Percentiles rank a stretch among this genome's conserved stretches.
Evolutionary conservation across 106 monocot species (phyloP).

Genomic region (Dendrobium catenatum): DNA sequence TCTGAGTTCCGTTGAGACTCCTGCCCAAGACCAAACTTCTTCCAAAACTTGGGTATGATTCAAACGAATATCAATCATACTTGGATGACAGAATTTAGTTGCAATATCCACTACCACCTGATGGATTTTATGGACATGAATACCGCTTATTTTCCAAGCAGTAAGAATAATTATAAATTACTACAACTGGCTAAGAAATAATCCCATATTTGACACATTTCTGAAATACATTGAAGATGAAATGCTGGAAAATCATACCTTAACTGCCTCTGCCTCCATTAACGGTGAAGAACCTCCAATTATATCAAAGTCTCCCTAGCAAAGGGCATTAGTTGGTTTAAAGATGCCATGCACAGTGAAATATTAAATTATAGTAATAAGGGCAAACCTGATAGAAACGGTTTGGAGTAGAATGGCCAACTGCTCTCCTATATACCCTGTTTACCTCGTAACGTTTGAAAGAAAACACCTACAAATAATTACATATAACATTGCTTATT

Average conservation of each 20-base stretch:
- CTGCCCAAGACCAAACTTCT: slow-evolving; percentile 87
- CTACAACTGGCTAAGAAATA: background rate
- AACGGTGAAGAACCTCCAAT: slow-evolving; percentile 70
- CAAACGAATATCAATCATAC: slow-evolving; percentile 61
- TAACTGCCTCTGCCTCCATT: slow-evolving; percentile 70
- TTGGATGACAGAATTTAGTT: slow-evolving; percentile 39
- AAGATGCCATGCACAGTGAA: background rate
- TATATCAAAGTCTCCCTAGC: slow-evolving; percentile 96
- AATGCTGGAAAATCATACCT: slow-evolving; percentile 32
- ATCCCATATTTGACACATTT: background rate
- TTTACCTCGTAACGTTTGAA: slow-evolving; percentile 80
- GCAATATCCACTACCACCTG: slow-evolving; percentile 73
- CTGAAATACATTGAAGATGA: background rate
- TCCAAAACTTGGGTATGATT: slow-evolving; percentile 77
- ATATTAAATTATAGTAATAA: background rate
- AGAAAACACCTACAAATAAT: slow-evolving; percentile 45
- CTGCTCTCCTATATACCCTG: slow-evolving; percentile 79
- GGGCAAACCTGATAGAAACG: slow-evolving; percentile 71
- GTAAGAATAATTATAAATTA: background rate
- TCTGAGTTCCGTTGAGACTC: slow-evolving; percentile 44
- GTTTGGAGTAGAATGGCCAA: slow-evolving; percentile 76
- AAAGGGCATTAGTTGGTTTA: slow-evolving; percentile 2
- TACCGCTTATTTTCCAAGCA: background rate
- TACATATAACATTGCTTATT: background rate
- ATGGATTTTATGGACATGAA: background rate